Evolutionary conservation across 2,329 filamentous ascomycete species (phyloP).

Genomic region (Emmonsiellopsis sp.): DNA sequence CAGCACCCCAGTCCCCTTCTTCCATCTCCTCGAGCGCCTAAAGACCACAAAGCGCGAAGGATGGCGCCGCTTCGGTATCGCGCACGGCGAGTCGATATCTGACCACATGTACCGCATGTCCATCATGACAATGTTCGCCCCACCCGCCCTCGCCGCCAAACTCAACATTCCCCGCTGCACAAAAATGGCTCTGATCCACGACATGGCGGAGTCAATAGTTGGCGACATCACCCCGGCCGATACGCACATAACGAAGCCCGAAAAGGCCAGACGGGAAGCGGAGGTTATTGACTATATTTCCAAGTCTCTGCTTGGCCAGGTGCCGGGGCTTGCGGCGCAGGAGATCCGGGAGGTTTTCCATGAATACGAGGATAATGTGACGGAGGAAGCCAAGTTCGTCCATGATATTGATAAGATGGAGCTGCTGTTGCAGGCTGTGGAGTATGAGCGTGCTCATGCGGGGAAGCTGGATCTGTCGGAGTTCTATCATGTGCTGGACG

Average conservation of each 20-base stretch:
- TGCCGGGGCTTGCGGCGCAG: constrained; percentile 57
- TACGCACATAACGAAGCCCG: constrained; percentile 61
- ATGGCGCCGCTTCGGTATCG: constrained; percentile 81
- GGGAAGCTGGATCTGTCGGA: constrained; percentile 68
- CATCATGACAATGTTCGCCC: constrained; percentile 86
- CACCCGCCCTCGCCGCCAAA: constrained; percentile 57
- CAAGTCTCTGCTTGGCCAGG: constrained; percentile 58
- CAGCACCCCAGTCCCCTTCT: constrained; percentile 74
- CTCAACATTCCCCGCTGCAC: constrained; percentile 78
- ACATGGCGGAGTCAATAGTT: constrained; percentile 93
- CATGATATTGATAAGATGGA: constrained; percentile 98
- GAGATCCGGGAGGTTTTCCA: constrained; percentile 78
- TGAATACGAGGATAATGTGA: constrained; percentile 85
- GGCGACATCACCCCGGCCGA: constrained; percentile 96
- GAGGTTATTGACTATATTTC: constrained; percentile 90
- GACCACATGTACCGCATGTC: constrained; percentile 99
- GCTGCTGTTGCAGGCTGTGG: constrained; percentile 85
- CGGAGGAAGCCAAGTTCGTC: constrained; percentile 77
- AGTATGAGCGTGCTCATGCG: constrained; percentile 72
- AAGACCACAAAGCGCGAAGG: constrained; percentile 97
- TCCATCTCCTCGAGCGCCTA: constrained; percentile 84
- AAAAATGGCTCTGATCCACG: constrained; percentile 91
- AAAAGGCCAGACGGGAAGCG: constrained; percentile 81
- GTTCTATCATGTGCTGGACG: constrained; percentile 68
- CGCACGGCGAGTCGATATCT: constrained; percentile 71